Conservation (phyloP, 441 rosid genomes). For the Eugenia klotzschiana region DNA sequence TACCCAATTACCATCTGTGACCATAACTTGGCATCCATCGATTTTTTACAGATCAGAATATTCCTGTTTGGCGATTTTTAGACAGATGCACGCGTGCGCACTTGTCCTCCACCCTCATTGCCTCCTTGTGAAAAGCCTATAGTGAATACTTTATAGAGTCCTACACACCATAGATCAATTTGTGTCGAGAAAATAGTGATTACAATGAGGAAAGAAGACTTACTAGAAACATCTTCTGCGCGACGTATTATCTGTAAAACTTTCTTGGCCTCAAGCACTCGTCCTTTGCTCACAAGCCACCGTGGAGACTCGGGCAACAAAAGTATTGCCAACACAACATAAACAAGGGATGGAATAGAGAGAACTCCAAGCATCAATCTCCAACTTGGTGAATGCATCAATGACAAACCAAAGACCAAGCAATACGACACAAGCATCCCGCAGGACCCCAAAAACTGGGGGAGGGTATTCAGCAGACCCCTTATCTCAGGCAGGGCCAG, state of each 20-base stretch:
- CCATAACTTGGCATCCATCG: background rate
- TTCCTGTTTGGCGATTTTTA: background rate
- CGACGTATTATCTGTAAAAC: background rate
- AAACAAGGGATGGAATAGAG: conserved; percentile 1
- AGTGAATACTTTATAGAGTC: background rate
- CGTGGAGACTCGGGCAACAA: conserved; percentile 8
- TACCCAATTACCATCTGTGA: background rate
- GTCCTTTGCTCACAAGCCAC: conserved; percentile 11
- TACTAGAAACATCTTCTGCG: conserved; percentile 5
- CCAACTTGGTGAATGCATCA: conserved; percentile 4
- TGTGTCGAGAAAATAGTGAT: background rate
- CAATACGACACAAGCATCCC: conserved; percentile 7
- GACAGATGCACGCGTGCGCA: background rate
- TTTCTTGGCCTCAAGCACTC: conserved; percentile 7
- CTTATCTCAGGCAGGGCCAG: conserved; percentile 5
- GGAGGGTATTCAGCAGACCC: conserved; percentile 8
- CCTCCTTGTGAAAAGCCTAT: background rate
- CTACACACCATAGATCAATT: background rate
- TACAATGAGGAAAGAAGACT: background rate
- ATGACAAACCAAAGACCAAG: conserved; percentile 8
- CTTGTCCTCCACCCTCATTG: background rate
- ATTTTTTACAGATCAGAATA: background rate
- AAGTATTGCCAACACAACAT: background rate
- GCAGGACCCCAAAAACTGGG: conserved; percentile 1
- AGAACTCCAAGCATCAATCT: conserved; percentile 12